These are phyloP conservation scores for Clonostachys sp. DNA, from an alignment of 2,329 filamentous ascomycete species.

Conservation along the genomic window DNA sequence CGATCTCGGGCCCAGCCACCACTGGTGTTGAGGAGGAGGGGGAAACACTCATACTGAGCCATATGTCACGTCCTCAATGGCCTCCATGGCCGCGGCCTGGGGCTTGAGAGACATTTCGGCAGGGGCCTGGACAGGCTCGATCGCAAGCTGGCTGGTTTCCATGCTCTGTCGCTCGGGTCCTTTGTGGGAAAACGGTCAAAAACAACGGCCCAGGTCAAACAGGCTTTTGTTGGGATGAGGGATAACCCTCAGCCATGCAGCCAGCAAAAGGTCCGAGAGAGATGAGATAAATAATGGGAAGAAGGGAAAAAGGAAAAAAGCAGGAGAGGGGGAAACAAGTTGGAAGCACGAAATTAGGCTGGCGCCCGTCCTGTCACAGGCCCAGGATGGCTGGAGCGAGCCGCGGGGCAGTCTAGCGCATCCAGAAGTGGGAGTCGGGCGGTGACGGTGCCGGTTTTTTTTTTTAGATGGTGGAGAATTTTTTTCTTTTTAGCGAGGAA, in stretches of 20 bases:
- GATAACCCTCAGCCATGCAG: background rate
- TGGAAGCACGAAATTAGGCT: too few species aligned
- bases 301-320: background rate
- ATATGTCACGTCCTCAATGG: conserved; percentile 80
- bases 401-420: background rate
- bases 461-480: background rate
- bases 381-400: background rate
- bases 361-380: too few species aligned
- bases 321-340: background rate
- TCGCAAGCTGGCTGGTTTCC: conserved; percentile 21
- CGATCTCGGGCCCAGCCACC: too few species aligned
- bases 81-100: conserved; percentile 51
- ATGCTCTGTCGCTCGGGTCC: conserved; percentile 6
- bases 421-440: background rate
- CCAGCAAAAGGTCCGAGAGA: background rate
- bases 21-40: background rate
- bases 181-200: too few species aligned
- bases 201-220: background rate
- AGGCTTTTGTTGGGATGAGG: background rate
- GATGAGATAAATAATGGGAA: background rate
- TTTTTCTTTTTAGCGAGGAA: too few species aligned
- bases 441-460: background rate
- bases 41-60: conserved; percentile 63
- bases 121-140: conserved; percentile 14
- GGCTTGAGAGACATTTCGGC: conserved; percentile 19